These are phyloP conservation scores for Penicillium ochrochloron DNA, from an alignment of 495 filamentous ascomycete genomes.

Conservation along the genomic window DNA sequence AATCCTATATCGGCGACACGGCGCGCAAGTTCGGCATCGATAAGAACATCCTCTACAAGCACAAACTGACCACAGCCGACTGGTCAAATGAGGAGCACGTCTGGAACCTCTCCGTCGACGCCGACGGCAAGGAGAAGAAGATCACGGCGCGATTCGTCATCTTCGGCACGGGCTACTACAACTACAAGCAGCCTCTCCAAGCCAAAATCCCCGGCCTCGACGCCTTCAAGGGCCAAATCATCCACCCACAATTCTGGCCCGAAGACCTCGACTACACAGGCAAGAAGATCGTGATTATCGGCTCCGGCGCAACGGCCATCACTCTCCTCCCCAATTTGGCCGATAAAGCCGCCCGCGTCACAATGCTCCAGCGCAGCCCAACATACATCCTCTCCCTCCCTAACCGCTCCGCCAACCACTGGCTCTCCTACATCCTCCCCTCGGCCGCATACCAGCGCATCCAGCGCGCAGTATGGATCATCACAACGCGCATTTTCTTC, in stretches of 20 bases:
- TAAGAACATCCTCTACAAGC: conserved; percentile 61
- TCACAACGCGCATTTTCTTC: conserved; percentile 52
- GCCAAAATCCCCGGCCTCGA: conserved; percentile 49
- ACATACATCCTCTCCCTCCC: conserved; percentile 62
- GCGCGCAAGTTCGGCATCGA: conserved; percentile 64
- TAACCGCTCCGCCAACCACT: conserved; percentile 39
- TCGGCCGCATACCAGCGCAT: conserved; percentile 39
- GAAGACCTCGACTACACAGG: conserved; percentile 51
- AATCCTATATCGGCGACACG: conserved; percentile 64
- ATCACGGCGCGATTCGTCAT: conserved; percentile 62
- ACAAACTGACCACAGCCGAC: conserved; percentile 57
- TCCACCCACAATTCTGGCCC: conserved; percentile 61
- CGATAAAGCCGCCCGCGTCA: conserved; percentile 50
- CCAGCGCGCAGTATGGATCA: conserved; percentile 52
- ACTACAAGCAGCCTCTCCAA: conserved; percentile 62
- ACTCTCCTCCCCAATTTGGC: conserved; percentile 55
- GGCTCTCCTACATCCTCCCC: conserved; percentile 48
- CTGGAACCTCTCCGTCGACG: conserved; percentile 65
- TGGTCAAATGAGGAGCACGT: conserved; percentile 64
- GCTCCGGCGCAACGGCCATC: conserved; percentile 61
- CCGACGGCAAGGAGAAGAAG: conserved; percentile 49
- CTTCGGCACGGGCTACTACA: conserved; percentile 67
- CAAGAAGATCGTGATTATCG: conserved; percentile 61
- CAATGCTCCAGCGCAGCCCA: conserved; percentile 63
- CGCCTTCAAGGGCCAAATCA: conserved; percentile 47